These are phyloP conservation scores for Saccharomycopsis capsularis DNA, from an alignment of 805 yeast species.

Conservation along the genomic window DNA sequence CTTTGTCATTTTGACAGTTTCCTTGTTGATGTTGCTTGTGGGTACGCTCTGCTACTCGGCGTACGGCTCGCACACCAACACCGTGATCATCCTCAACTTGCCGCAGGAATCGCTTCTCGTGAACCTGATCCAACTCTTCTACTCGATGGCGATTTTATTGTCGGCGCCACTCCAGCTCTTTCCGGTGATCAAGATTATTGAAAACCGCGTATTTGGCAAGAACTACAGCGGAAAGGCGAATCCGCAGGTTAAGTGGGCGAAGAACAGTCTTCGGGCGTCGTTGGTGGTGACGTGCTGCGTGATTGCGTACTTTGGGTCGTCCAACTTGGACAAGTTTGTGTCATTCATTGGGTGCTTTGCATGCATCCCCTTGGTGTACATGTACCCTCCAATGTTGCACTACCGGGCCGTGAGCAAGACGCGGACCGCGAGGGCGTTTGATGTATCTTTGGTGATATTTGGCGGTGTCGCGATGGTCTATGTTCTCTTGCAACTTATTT, in stretches of 20 bases:
- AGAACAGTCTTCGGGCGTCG: slow-evolving; percentile 49
- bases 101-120: slow-evolving; percentile 63
- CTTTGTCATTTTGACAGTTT: slow-evolving; percentile 56
- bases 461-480: slow-evolving; percentile 61
- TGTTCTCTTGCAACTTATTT: slow-evolving; percentile 52
- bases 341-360: slow-evolving; percentile 81
- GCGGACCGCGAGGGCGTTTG: slow-evolving; percentile 36
- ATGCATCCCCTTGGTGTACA: slow-evolving; percentile 77
- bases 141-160: slow-evolving; percentile 65
- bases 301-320: slow-evolving; percentile 62
- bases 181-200: slow-evolving; percentile 72
- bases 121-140: slow-evolving; percentile 59
- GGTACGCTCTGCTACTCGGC: slow-evolving; percentile 67
- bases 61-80: slow-evolving; percentile 55
- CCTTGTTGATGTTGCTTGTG: slow-evolving; percentile 51
- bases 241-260: slow-evolving; percentile 52
- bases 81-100: slow-evolving; percentile 64
- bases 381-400: slow-evolving; percentile 79
- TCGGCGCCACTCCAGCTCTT: slow-evolving; percentile 78
- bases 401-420: slow-evolving; percentile 42
- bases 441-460: slow-evolving; percentile 42
- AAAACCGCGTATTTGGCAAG: slow-evolving; percentile 48
- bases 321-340: slow-evolving; percentile 64
- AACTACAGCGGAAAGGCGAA: slow-evolving; percentile 46
- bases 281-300: slow-evolving; percentile 49